Percentiles rank a stretch among this genome's conserved stretches.
phyloP scores from a whole-genome alignment of 805 yeast genomes.

The Wickerhamiella sergipiensis region DNA sequence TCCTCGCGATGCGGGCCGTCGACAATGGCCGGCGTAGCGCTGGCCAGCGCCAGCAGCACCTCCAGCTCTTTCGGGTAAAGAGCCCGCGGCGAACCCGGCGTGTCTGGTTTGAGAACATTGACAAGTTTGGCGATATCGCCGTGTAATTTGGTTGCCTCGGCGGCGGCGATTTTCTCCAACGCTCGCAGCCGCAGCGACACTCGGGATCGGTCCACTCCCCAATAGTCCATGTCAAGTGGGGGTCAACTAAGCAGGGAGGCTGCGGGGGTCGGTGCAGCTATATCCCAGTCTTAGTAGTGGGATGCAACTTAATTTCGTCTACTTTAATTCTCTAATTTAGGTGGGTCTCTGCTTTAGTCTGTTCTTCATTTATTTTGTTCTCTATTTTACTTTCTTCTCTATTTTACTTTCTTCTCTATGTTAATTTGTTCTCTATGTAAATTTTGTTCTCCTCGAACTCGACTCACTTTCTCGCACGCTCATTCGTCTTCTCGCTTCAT shows the following conservation, averaged over 20 bases:
- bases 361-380: too few relatives aligned
- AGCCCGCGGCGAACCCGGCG: constrained; percentile 3
- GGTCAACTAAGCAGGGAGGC: neutral
- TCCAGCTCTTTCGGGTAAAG: constrained; percentile 31
- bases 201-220: constrained; percentile 13
- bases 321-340: too few relatives aligned
- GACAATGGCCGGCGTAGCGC: constrained; percentile 20
- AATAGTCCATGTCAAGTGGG: constrained; percentile 11
- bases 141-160: constrained; percentile 8
- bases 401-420: too few relatives aligned
- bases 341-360: too few relatives aligned
- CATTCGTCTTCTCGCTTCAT: too few relatives aligned
- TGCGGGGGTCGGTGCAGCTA: neutral
- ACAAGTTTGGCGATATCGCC: constrained; percentile 12
- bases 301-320: too few relatives aligned
- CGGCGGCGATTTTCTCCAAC: constrained; percentile 12
- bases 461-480: too few relatives aligned
- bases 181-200: constrained; percentile 14
- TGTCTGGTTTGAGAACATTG: constrained; percentile 2
- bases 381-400: too few relatives aligned
- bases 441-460: too few relatives aligned
- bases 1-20: constrained; percentile 16
- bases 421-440: too few relatives aligned
- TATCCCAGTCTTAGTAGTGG: too few relatives aligned
- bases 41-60: constrained; percentile 42